Base-by-base conservation (phyloP, 1,139 yeast genomes). In the Suhomyces panamericanus region DNA sequence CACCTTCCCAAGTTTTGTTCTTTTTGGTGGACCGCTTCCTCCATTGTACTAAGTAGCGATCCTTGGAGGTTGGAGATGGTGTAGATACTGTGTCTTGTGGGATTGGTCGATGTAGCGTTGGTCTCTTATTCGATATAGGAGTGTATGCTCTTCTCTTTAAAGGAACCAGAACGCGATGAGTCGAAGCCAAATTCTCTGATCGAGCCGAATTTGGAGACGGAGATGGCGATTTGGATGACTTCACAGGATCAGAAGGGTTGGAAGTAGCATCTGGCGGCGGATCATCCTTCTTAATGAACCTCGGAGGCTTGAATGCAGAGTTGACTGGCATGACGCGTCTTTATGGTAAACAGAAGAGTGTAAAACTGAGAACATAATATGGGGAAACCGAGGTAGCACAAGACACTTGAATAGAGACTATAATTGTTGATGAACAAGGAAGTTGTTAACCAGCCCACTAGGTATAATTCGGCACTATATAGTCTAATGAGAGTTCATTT, bases 1-100 rank as follows among this genome's bases (percentile, higher is more conserved):
- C 99, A 3, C 96, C 96, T 47, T 89, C 95, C 99, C 99, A 93
- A 0, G 91, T 84, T 60, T 91, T 91, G 62, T 90, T 83, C 70
- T 91, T 90, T 64, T 87, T 88, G 32, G 68, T 73, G 0, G 93
- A 72, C 34, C 73, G 74, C 60, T 87, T 89, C 35, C 99, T 70
- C 79, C 86, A 87, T 53, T 87, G 77, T 2, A 82, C 81, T 20
- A 62, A 53, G 50, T 61, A 77, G 28, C 50, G 53, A n/a, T 32
- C 13, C 6, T 34, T n/a, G 20, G 29, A 17, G 8, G 26, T 3
- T 13, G 8, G 29, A 3, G 39, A 32, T 6, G 15, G 24, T 32
- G 24, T n/a, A n/a, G 20, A 22, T 16, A 9, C 36, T 11, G 38
- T 13, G 7, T 31, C 35, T 13, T 32, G 15, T 26, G 26, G 9